Base-by-base conservation (phyloP, 2,329 filamentous ascomycete genomes). In the Cephalotrichum gorgonifer region DNA sequence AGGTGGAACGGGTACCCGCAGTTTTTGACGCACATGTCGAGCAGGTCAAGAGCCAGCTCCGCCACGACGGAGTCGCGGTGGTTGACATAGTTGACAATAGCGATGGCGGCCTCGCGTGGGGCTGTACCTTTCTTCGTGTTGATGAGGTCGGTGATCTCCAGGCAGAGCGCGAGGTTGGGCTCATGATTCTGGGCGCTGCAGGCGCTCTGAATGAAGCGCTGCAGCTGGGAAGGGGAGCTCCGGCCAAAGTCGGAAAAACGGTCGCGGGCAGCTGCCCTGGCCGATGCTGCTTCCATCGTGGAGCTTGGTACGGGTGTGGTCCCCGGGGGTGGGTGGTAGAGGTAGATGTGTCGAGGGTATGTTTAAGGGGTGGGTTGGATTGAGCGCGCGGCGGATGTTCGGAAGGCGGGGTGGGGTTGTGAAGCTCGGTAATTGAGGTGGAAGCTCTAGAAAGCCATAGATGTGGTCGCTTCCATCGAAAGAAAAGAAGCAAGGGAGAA, bases 11-110 rank as follows among this genome's bases (percentile, higher is more conserved):
- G 90, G 64, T 98, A 98, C 59, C 93, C 93, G 76, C 93, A 98
- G 71, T 98, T 98, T 75, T 98, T 98, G 68, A 97, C 93, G 68
- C 93, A 97, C 54, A 97, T 97, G 65, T 98, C 93, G 63, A 98
- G 86, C 56, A 98, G 80, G 71, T 84, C 83, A 61, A 97, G 77
- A 52, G 93, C 91, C 51, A 97, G 78, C 56, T 98, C 73, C 53
- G 90, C 86, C 57, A 98, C 88, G 66, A 95, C 97, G 52, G 90
- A 86, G 64, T 97, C 98, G 64, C 93, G 87, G 67, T 95, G 88
- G 71, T 98, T 98, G 74, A 97, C 83, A 62, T 90, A 89, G 68
- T 86, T 85, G 59, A 96, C 91, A 56, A 97, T 95, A 54, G 89
- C 82, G 55, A 94, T 81, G 53, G 91, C 91, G 44, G 91, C 90